A percentile compares a stretch with the other conserved stretches of the same genome.
Evolutionary conservation across 1,284 basidiomycete genomes (phyloP).

Genomic region (Bondarzewia mesenterica): DNA sequence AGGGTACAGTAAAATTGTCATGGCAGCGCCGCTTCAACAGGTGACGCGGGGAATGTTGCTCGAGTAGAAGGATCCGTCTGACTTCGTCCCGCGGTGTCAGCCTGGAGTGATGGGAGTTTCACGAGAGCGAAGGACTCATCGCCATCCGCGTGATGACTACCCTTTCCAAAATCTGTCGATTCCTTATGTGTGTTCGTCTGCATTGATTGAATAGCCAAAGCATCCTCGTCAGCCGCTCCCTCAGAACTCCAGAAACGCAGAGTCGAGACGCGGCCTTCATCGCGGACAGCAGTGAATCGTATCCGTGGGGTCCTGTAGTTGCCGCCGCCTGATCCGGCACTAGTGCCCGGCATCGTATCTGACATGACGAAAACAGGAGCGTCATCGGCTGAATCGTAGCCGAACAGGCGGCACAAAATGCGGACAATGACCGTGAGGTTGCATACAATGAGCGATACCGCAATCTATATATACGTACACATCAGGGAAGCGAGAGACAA

Average conservation of each 20-base stretch:
- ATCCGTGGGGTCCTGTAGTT: background rate
- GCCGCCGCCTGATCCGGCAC: background rate
- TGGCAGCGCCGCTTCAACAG: background rate
- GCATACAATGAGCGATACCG: background rate
- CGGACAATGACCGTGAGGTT: background rate
- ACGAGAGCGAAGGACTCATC: background rate
- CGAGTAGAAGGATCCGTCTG: background rate
- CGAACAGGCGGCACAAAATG: background rate
- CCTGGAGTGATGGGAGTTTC: background rate
- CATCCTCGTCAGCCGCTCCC: background rate
- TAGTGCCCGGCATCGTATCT: background rate
- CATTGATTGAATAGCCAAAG: background rate
- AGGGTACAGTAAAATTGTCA: too few species aligned
- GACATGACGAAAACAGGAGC: background rate
- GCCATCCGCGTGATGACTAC: background rate
- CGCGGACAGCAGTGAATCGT: background rate
- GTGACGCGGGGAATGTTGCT: background rate
- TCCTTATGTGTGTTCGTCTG: background rate
- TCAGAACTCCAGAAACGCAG: background rate
- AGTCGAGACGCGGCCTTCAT: background rate
- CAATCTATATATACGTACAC: background rate
- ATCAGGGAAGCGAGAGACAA: background rate
- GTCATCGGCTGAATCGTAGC: background rate
- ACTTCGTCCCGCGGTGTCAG: background rate
- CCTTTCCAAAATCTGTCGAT: background rate